Conservation (phyloP, 108 stramenopile genomes). For the Skeletonema marinoi region DNA sequence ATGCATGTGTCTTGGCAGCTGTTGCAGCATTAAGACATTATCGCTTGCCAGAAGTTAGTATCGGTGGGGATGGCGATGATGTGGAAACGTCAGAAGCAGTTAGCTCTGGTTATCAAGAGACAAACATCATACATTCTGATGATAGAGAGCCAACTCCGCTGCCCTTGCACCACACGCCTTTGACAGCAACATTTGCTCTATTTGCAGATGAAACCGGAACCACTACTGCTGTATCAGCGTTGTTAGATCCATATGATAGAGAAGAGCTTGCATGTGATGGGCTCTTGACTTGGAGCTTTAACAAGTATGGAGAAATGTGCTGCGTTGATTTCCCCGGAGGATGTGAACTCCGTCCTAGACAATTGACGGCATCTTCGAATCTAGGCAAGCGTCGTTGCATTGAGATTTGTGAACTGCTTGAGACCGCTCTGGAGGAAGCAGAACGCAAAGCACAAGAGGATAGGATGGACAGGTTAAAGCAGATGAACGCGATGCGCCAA, state of each 20-base stretch:
- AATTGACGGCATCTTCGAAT: constrained; percentile 59
- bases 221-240: constrained; percentile 55
- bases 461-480: constrained; percentile 60
- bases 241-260: constrained; percentile 81
- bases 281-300: constrained; percentile 77
- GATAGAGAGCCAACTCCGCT: constrained; percentile 90
- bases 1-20: constrained; percentile 88
- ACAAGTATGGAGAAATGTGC: constrained; percentile 89
- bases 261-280: constrained; percentile 86
- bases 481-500: neutral
- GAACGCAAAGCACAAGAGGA: constrained; percentile 71
- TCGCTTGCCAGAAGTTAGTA: constrained; percentile 76
- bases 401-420: constrained; percentile 68
- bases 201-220: constrained; percentile 68
- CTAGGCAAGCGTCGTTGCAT: constrained; percentile 49
- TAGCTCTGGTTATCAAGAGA: constrained; percentile 34
- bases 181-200: constrained; percentile 88
- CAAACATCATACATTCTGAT: constrained; percentile 68
- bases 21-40: constrained; percentile 92
- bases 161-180: constrained; percentile 92
- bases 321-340: constrained; percentile 82
- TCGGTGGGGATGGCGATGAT: constrained; percentile 29
- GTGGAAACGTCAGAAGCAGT: constrained; percentile 10
- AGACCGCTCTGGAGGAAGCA: constrained; percentile 68
- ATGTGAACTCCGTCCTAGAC: constrained; percentile 60